Percentiles rank a stretch among this genome's conserved stretches.
These are phyloP conservation scores for Daldinia decipiens DNA, from an alignment of 495 filamentous ascomycete species.

Conservation along the genomic window DNA sequence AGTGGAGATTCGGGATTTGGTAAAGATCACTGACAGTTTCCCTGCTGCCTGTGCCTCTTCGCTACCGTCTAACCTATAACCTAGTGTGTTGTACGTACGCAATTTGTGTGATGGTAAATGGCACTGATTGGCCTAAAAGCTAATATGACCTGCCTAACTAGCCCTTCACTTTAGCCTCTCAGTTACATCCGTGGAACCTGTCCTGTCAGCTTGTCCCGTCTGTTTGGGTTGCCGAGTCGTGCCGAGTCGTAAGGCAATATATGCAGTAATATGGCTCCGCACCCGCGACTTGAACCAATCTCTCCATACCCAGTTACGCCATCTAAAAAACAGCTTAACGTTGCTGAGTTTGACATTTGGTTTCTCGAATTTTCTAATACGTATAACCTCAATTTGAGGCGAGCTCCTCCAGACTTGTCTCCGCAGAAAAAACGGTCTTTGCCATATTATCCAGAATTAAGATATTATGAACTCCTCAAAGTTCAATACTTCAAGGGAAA, in stretches of 20 bases:
- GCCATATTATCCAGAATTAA: constrained; percentile 38
- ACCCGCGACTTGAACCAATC: constrained; percentile 10
- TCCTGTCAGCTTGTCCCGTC: neutral
- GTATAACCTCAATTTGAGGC: constrained; percentile 43
- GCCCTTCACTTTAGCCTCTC: constrained; percentile 32
- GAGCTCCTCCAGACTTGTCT: constrained; percentile 34
- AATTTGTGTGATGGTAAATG: constrained; percentile 17
- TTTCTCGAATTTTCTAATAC: constrained; percentile 48
- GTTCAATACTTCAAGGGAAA: constrained; percentile 37
- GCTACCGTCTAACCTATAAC: neutral
- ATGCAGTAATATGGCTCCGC: constrained; percentile 25
- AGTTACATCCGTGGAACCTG: constrained; percentile 24
- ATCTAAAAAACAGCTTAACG: constrained; percentile 9
- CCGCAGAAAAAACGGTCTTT: constrained; percentile 26
- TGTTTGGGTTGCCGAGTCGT: constrained; percentile 25
- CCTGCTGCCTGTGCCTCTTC: constrained; percentile 9
- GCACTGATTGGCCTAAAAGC: constrained; percentile 30
- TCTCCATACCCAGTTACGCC: constrained; percentile 23
- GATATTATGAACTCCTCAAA: constrained; percentile 40
- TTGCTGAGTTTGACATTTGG: constrained; percentile 43
- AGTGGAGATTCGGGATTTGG: constrained; percentile 37
- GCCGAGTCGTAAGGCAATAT: constrained; percentile 15
- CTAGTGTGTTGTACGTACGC: constrained; percentile 16
- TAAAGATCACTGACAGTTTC: constrained; percentile 9
- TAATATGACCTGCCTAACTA: constrained; percentile 18